phyloP scores from a whole-genome alignment of 2,329 filamentous ascomycete genomes.

The Ustulina deusta region DNA sequence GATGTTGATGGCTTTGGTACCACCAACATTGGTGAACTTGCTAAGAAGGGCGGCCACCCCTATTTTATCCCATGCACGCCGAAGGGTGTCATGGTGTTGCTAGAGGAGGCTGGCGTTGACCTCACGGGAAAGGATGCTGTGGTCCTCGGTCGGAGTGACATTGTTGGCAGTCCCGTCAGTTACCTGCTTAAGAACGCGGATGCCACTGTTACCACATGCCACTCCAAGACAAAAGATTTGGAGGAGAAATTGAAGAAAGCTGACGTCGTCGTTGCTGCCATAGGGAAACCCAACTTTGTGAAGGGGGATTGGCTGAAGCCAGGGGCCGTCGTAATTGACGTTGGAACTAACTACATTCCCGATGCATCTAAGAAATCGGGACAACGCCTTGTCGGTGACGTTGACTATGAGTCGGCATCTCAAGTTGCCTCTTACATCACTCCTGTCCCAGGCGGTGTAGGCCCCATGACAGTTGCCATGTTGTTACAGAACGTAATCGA shows the following conservation, averaged over 20 bases:
- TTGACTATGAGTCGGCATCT: conserved; percentile 87
- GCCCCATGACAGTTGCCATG: conserved; percentile 99
- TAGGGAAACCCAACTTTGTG: conserved; percentile 87
- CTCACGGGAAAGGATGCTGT: conserved; percentile 92
- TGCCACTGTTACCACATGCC: conserved; percentile 95
- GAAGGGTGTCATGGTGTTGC: conserved; percentile 94
- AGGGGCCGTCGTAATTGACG: conserved; percentile 95
- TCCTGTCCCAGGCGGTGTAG: conserved; percentile 94
- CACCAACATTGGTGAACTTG: conserved; percentile 93
- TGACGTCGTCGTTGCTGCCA: conserved; percentile 91
- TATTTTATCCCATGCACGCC: conserved; percentile 95
- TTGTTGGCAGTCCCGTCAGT: conserved; percentile 96
- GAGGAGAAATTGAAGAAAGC: conserved; percentile 81
- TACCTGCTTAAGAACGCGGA: conserved; percentile 95
- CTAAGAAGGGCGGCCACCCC: conserved; percentile 91
- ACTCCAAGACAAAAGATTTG: conserved; percentile 85
- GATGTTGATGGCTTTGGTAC: conserved; percentile 98
- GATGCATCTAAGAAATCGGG: conserved; percentile 93
- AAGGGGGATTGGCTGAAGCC: conserved; percentile 97
- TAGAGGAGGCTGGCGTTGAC: conserved; percentile 85
- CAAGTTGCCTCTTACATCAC: conserved; percentile 94
- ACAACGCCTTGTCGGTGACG: conserved; percentile 91
- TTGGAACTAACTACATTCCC: conserved; percentile 95
- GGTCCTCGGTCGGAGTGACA: conserved; percentile 93
- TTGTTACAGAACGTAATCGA: conserved; percentile 94